Evolutionary conservation across 306 rosid genomes (phyloP).

Genomic region (Corylus americana): DNA sequence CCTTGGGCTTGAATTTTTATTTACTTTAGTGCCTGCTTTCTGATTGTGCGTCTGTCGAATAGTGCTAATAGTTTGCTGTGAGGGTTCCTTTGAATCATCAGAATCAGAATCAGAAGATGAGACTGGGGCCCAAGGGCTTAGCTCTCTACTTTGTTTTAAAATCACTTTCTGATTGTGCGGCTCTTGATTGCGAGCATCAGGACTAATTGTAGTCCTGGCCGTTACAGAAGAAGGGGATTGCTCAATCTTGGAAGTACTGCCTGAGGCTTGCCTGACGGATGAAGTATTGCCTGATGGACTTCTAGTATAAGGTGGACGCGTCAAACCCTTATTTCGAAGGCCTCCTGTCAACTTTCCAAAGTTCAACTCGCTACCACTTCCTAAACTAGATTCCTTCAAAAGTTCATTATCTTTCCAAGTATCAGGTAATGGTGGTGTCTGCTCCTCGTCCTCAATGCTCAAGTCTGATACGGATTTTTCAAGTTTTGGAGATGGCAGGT

Average conservation of each 20-base stretch:
- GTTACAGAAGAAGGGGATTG: constrained; percentile 40
- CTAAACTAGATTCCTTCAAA: constrained; percentile 34
- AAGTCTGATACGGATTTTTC: constrained; percentile 32
- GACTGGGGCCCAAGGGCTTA: constrained; percentile 5
- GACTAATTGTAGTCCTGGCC: constrained; percentile 36
- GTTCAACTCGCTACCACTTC: constrained; percentile 47
- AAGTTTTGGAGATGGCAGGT: constrained; percentile 32
- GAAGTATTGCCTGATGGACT: constrained; percentile 34
- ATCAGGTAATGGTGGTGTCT: constrained; percentile 29
- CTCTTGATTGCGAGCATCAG: constrained; percentile 44
- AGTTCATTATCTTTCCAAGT: constrained; percentile 33
- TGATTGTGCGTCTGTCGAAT: constrained; percentile 28
- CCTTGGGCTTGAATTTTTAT: constrained; percentile 45
- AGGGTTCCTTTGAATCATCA: constrained; percentile 28
- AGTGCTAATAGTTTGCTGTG: constrained; percentile 32
- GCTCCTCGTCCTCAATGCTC: constrained; percentile 23
- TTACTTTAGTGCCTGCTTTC: constrained; percentile 35
- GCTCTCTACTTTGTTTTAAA: constrained; percentile 31
- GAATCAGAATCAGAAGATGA: constrained; percentile 39
- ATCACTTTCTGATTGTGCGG: constrained; percentile 32
- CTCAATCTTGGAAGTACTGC: constrained; percentile 37
- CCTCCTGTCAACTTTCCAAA: constrained; percentile 80
- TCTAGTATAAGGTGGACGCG: constrained; percentile 47
- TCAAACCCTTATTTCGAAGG: constrained; percentile 64
- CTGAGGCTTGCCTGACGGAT: constrained; percentile 29